These are phyloP conservation scores for Xylaria castorea DNA, from an alignment of 495 filamentous ascomycete genomes.

Conservation along the genomic window DNA sequence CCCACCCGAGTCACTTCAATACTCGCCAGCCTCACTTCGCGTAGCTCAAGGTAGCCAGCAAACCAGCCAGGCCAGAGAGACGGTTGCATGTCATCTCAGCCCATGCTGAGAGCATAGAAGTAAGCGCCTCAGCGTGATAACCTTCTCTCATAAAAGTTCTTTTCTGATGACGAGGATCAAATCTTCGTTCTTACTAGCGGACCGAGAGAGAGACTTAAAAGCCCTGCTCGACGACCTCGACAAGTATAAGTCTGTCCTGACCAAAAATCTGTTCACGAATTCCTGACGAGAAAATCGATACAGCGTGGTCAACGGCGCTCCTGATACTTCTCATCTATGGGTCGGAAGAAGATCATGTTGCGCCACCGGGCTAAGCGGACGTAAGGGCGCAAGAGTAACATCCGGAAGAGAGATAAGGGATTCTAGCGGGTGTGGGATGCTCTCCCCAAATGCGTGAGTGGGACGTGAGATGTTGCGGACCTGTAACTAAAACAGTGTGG, in stretches of 20 bases:
- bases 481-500: background rate
- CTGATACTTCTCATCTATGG: background rate
- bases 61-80: background rate
- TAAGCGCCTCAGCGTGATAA: background rate
- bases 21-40: background rate
- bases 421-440: background rate
- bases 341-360: background rate
- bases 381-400: background rate
- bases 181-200: background rate
- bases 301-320: background rate
- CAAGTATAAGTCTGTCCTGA: background rate
- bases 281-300: background rate
- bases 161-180: background rate
- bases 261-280: background rate
- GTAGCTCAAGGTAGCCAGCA: background rate
- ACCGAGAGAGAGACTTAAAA: background rate
- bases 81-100: background rate
- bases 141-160: background rate
- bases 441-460: too few relatives aligned
- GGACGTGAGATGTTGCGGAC: background rate
- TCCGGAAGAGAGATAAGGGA: background rate
- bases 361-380: background rate
- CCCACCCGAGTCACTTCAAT: too few relatives aligned
- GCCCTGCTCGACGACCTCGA: background rate
- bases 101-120: background rate